Evolutionary conservation across 2,329 filamentous ascomycete species (phyloP).

Genomic region (Simplicillium sp.): DNA sequence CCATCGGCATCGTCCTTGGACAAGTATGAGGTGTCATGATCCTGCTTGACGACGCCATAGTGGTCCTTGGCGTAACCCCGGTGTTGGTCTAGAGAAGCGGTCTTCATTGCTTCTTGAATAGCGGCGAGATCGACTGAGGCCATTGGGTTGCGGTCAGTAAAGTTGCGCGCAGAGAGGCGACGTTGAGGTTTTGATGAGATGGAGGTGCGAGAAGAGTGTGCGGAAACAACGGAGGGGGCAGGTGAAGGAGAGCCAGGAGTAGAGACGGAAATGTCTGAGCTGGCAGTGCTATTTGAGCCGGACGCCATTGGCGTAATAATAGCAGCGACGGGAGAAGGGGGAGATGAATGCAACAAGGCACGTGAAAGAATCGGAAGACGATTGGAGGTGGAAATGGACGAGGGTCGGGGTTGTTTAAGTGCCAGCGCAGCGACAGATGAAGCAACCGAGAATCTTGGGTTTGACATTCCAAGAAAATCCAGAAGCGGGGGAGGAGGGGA

Average conservation of each 20-base stretch:
- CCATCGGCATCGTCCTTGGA: conserved; percentile 41
- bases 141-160: conserved; percentile 45
- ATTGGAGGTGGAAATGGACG: conserved; percentile 10
- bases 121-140: conserved; percentile 45
- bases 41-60: conserved; percentile 46
- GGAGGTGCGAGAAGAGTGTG: conserved; percentile 37
- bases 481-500: background rate
- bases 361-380: conserved; percentile 6
- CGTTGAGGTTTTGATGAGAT: conserved; percentile 38
- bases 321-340: conserved; percentile 1
- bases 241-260: conserved; percentile 41
- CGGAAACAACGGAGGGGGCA: conserved; percentile 34
- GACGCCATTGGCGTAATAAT: conserved; percentile 12
- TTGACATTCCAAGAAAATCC: conserved; percentile 3
- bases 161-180: conserved; percentile 39
- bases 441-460: conserved; percentile 6
- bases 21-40: conserved; percentile 43
- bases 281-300: conserved; percentile 30
- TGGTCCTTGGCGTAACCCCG: conserved; percentile 49
- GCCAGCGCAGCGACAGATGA: background rate
- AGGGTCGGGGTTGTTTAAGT: background rate
- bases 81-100: conserved; percentile 49
- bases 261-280: conserved; percentile 44
- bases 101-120: conserved; percentile 51
- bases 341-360: conserved; percentile 4